Evolutionary conservation across 1,284 basidiomycete species (phyloP), one percentile per base, ranked within the genome.

Genomic region (Cronartium quercuum): DNA sequence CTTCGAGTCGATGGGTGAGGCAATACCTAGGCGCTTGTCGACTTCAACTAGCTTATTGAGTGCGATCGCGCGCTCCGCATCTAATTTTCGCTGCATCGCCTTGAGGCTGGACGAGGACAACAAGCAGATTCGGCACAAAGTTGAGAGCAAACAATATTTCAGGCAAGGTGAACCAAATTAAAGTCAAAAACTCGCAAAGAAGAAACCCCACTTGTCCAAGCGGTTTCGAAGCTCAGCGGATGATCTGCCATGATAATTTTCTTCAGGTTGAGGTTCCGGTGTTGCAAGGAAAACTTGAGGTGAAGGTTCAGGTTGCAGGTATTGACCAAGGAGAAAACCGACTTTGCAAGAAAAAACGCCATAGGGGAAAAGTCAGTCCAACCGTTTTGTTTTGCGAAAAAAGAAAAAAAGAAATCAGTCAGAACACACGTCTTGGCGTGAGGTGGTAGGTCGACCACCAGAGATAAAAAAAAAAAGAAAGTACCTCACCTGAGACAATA

Each of bases 301-400:
- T n/a, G 58, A 47, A 29, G 70, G 58, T 57, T 66, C 63, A 15
- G 70, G 70, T 51, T 73, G 70, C 21, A 73, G 44, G 29, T 65
- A 65, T 66, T 73, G 70, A 15, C 70, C 70, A n/a, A 73, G 24
- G 12, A 73, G 41, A 34, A 73, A 73, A 41, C 70, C 70, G 44
- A 41, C 69, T 71, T 38, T 42, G 12, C 21, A 44, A 41, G 58
- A 34, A 38, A 12, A 35, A 58, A 57, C 34, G 24, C 35, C n/a
- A 55, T 58, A 18, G 58, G 66, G 38, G n/a, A 21, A 21, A 4
- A 47, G 18, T 29, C n/a, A n/a, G n/a, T n/a, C n/a, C n/a, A n/a
- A n/a, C n/a, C n/a, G n/a, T n/a, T n/a, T n/a, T n/a, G n/a, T n/a
- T n/a, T n/a, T n/a, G n/a, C n/a, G n/a, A n/a, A n/a, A n/a, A n/a